Evolutionary conservation across 164 flowering plant species (phyloP), one percentile per base, ranked within the genome.

Genomic region (Aristolochia contorta): DNA sequence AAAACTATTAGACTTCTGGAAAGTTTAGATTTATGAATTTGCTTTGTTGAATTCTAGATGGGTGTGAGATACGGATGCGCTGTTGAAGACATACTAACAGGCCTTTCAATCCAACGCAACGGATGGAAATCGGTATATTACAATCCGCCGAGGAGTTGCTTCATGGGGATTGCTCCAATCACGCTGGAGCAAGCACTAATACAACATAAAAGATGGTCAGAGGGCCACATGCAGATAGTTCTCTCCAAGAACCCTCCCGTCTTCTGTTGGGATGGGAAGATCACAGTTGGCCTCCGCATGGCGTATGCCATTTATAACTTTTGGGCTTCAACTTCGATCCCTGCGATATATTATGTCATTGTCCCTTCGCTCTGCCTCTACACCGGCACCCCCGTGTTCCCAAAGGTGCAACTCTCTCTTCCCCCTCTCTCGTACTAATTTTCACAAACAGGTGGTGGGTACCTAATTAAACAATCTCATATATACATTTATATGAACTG

Each of bases 81-180:
- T 53, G 71, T 65, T 37, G 80, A 77, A 27, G 80, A 77, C 60
- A 56, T 77, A 12, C 51, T 77, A 46, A 77, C 78, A 56, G 78
- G 80, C 2, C 43, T 77, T 24, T 43, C 78, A 45, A 77, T 77
- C 25, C 78, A 77, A 41, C 71, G 80, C 23, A 62, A 66, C 14
- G 77, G 75, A 4, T 77, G 80, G 80, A 74, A 54, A 63, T 72
- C 78, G 3, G 49, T 74, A 4, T 72, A 59, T 49, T 74, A 9
- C 68, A 65, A 51, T 45, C 80, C 76, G 2, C 58, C 61, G 2
- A 60, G 61, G 19, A 25, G 20, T 4, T 70, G 59, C 0, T 74
- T 77, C 52, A 12, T 75, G 50, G 80, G 74, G 16, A 45, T 65
- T 51, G 70, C 66, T 23, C 72, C 79, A 0, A 62, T 57, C 19